Conservation (phyloP, 441 rosid species). For the Metrosideros polymorpha region DNA sequence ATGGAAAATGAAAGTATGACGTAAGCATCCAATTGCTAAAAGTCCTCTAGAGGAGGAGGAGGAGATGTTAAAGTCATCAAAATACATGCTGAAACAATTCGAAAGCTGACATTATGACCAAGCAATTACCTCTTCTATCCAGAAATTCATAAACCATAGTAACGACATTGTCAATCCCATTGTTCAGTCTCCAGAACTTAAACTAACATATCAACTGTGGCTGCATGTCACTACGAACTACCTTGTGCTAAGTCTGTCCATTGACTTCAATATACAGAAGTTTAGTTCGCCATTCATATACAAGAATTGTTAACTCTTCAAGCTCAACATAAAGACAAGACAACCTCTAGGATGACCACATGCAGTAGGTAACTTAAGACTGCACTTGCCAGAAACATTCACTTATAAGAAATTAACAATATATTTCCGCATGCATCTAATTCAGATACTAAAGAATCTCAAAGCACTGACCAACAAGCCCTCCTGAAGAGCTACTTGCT, state of each 20-base stretch:
- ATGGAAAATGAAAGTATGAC: neutral
- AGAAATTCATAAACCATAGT: neutral
- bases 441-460: neutral
- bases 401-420: neutral
- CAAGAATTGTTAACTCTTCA: neutral
- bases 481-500: constrained; percentile 91
- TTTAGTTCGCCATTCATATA: neutral
- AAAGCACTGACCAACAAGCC: constrained; percentile 79
- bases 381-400: neutral
- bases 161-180: neutral
- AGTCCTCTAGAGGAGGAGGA: neutral
- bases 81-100: neutral
- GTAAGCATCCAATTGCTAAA: neutral
- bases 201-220: neutral
- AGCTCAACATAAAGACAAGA: too few species aligned
- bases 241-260: neutral
- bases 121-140: neutral
- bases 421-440: neutral
- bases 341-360: neutral
- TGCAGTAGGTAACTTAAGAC: neutral
- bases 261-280: neutral
- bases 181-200: neutral
- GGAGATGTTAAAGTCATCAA: neutral
- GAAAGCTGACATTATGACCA: neutral
- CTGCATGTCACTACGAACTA: neutral